These are phyloP conservation scores for Citeromyces hawaiiensis DNA, from an alignment of 1,139 yeast genomes.

Conservation along the genomic window DNA sequence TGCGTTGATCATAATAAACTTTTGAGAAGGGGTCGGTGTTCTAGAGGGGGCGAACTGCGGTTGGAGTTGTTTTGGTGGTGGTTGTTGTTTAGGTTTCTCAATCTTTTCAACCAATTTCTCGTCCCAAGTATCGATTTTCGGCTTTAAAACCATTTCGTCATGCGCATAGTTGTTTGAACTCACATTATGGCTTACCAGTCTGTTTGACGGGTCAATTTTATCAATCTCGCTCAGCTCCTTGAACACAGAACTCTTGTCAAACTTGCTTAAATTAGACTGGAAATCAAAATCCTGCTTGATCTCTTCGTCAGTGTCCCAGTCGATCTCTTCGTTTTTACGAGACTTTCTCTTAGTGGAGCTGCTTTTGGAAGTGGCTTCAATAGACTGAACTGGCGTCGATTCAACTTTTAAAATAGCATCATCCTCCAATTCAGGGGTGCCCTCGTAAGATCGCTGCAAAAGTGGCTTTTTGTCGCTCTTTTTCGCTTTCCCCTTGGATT, in stretches of 20 bases:
- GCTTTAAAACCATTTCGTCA: conserved; percentile 63
- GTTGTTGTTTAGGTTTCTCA: neutral
- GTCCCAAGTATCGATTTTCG: conserved; percentile 46
- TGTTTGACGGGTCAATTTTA: conserved; percentile 39
- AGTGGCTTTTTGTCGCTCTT: conserved; percentile 7
- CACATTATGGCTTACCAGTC: conserved; percentile 71
- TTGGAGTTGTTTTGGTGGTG: neutral
- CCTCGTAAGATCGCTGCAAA: conserved; percentile 1
- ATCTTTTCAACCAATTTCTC: conserved; percentile 3
- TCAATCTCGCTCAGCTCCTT: conserved; percentile 63
- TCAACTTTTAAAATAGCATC: conserved; percentile 3
- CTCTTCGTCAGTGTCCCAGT: conserved; percentile 34
- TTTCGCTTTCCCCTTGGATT: conserved; percentile 7
- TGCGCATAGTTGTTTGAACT: conserved; percentile 39
- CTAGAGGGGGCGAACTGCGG: conserved; percentile 1
- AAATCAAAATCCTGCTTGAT: conserved; percentile 76
- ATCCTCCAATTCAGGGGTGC: conserved; percentile 1
- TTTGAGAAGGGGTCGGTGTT: conserved; percentile 3
- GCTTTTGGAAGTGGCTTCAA: conserved; percentile 2
- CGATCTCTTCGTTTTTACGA: conserved; percentile 16
- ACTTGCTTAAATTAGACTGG: conserved; percentile 67
- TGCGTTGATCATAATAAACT: conserved; percentile 6
- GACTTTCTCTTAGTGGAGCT: neutral
- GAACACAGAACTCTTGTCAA: conserved; percentile 72
- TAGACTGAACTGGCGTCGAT: neutral